These are phyloP conservation scores for Yarrowia sp. DNA, from an alignment of 805 yeast genomes.

Conservation along the genomic window DNA sequence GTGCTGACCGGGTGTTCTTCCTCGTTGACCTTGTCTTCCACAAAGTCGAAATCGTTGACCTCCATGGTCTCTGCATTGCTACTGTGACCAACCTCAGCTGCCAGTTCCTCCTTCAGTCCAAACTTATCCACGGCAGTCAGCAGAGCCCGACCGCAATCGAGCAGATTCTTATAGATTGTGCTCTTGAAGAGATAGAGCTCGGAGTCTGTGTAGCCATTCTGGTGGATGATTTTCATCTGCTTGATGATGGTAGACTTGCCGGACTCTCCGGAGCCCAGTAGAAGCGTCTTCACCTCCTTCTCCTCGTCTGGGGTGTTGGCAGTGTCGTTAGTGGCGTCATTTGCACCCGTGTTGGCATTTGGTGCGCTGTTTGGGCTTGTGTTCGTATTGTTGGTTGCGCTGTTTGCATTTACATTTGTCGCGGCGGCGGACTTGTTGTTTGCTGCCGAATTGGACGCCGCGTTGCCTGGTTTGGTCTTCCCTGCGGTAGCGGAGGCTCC, in stretches of 20 bases:
- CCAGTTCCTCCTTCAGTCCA: constrained; percentile 30
- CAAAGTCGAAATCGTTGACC: constrained; percentile 17
- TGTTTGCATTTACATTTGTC: not conserved
- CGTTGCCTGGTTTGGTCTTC: not conserved
- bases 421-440: not conserved
- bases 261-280: constrained; percentile 78
- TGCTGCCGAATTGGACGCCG: not conserved
- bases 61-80: not conserved
- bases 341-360: not conserved
- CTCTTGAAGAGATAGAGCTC: constrained; percentile 74
- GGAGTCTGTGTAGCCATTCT: constrained; percentile 64
- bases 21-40: constrained; percentile 30
- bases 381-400: not conserved
- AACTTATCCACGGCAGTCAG: constrained; percentile 62
- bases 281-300: constrained; percentile 62
- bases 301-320: constrained; percentile 2
- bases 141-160: constrained; percentile 71
- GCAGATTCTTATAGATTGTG: constrained; percentile 70
- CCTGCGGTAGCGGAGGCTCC: not conserved
- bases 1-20: not conserved
- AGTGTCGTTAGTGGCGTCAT: not conserved
- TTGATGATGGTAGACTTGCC: constrained; percentile 79
- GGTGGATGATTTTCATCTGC: constrained; percentile 76
- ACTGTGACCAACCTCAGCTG: not conserved
- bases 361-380: not conserved